These are phyloP conservation scores for Helicostylum pulchrum DNA, from an alignment of 192 early-diverging fungal species.

Conservation along the genomic window DNA sequence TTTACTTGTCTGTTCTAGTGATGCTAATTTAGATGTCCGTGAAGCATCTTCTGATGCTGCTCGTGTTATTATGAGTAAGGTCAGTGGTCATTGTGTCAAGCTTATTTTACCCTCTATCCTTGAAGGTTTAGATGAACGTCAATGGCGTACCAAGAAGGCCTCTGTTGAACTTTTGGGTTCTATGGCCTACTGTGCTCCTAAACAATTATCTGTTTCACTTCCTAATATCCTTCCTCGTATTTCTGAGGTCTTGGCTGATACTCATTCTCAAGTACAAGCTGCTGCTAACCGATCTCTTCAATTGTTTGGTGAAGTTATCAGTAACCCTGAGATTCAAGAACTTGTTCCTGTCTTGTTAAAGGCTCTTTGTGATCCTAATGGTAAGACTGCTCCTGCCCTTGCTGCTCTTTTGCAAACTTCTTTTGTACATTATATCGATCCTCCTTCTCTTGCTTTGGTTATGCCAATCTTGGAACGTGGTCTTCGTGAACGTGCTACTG, in stretches of 20 bases:
- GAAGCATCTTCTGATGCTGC: slow-evolving; percentile 88
- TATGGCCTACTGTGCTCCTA: slow-evolving; percentile 96
- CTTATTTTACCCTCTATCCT: slow-evolving; percentile 88
- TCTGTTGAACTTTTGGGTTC: slow-evolving; percentile 90
- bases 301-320: slow-evolving; percentile 92
- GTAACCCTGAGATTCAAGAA: slow-evolving; percentile 94
- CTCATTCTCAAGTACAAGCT: slow-evolving; percentile 87
- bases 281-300: slow-evolving; percentile 82
- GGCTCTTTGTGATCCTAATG: slow-evolving; percentile 86
- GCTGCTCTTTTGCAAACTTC: slow-evolving; percentile 85
- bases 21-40: slow-evolving; percentile 79
- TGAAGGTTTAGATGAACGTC: slow-evolving; percentile 80
- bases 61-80: slow-evolving; percentile 90
- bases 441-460: slow-evolving; percentile 90
- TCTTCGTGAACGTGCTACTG: slow-evolving; percentile 81
- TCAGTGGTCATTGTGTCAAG: slow-evolving; percentile 96
- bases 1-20: slow-evolving; percentile 85
- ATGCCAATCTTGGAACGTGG: slow-evolving; percentile 94
- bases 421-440: slow-evolving; percentile 98
- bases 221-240: slow-evolving; percentile 91
- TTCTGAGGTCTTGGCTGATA: slow-evolving; percentile 88
- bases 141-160: slow-evolving; percentile 98
- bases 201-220: slow-evolving; percentile 86
- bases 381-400: slow-evolving; percentile 80
- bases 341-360: slow-evolving; percentile 84